Conservation (phyloP, 1,139 yeast genomes). For the Debaryomycetaceae sp. region DNA sequence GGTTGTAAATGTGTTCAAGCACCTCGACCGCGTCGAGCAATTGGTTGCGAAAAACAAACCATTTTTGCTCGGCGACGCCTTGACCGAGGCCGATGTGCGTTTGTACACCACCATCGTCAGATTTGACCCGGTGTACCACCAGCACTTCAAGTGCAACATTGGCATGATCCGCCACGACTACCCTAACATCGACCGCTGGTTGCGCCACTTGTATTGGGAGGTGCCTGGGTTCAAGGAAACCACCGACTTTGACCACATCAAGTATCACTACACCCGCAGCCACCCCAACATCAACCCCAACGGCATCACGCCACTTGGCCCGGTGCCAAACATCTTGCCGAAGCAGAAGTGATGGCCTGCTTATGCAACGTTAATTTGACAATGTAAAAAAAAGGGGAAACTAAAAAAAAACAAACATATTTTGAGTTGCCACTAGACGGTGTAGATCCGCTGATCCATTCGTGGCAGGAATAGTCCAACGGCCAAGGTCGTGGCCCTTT, state of each 20-base stretch:
- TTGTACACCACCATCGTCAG: conserved; percentile 50
- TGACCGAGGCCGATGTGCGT: conserved; percentile 90
- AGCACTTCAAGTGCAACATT: conserved; percentile 76
- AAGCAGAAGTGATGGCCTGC: too few relatives aligned
- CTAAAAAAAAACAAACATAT: neutral
- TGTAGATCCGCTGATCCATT: neutral
- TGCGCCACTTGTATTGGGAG: conserved; percentile 83
- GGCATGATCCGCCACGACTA: conserved; percentile 77
- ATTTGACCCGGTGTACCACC: conserved; percentile 12
- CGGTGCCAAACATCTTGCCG: conserved; percentile 67
- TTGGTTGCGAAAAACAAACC: conserved; percentile 45
- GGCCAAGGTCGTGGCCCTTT: neutral
- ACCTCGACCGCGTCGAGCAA: conserved; percentile 72
- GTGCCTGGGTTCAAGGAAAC: conserved; percentile 70
- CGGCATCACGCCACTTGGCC: conserved; percentile 87
- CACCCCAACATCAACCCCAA: conserved; percentile 78
- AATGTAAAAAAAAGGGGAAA: neutral
- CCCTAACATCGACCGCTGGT: conserved; percentile 77
- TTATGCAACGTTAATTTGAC: too few relatives aligned
- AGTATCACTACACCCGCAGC: conserved; percentile 80
- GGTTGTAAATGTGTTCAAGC: conserved; percentile 59
- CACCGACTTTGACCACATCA: conserved; percentile 85
- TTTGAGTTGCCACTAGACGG: neutral
- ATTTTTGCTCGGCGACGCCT: conserved; percentile 58
- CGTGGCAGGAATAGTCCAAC: neutral